These are phyloP conservation scores for Aspergillus coremiiformis DNA, from an alignment of 495 filamentous ascomycete species.

Conservation along the genomic window DNA sequence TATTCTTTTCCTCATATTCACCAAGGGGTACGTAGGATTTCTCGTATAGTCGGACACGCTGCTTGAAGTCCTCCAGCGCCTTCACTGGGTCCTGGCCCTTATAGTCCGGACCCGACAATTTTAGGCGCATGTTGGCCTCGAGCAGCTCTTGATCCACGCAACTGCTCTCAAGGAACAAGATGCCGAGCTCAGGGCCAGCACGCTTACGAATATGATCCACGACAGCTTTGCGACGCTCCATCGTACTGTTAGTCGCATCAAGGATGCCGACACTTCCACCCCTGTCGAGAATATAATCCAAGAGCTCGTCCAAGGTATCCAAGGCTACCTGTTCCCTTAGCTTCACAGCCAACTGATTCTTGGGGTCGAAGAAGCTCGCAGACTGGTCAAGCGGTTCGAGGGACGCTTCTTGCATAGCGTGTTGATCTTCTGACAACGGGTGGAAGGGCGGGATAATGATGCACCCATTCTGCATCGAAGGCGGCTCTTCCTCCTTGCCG, in stretches of 20 bases:
- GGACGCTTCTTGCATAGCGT: constrained; percentile 25
- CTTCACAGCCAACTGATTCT: constrained; percentile 72
- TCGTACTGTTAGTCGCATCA: constrained; percentile 94
- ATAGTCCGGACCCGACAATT: constrained; percentile 96
- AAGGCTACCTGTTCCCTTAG: constrained; percentile 87
- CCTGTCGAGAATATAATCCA: constrained; percentile 75
- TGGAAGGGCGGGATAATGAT: constrained; percentile 26
- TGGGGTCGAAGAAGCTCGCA: constrained; percentile 88
- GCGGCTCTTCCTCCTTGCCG: constrained; percentile 30
- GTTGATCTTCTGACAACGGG: constrained; percentile 19
- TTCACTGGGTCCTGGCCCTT: constrained; percentile 79
- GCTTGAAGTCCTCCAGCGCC: constrained; percentile 84
- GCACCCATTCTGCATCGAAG: constrained; percentile 20
- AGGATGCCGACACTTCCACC: constrained; percentile 95
- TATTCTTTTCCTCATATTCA: constrained; percentile 78
- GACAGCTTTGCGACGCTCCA: constrained; percentile 72
- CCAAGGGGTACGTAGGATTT: constrained; percentile 87
- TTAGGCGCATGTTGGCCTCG: constrained; percentile 95
- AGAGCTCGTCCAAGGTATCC: constrained; percentile 82
- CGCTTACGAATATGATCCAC: constrained; percentile 74
- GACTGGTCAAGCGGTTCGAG: constrained; percentile 71
- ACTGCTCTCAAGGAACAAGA: constrained; percentile 89
- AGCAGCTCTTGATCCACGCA: constrained; percentile 76
- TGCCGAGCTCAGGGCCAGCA: constrained; percentile 78
- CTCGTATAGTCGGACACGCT: constrained; percentile 87